These are phyloP conservation scores for Pleurotus salmoneostramineus DNA, from an alignment of 768 basidiomycete genomes.

Conservation along the genomic window DNA sequence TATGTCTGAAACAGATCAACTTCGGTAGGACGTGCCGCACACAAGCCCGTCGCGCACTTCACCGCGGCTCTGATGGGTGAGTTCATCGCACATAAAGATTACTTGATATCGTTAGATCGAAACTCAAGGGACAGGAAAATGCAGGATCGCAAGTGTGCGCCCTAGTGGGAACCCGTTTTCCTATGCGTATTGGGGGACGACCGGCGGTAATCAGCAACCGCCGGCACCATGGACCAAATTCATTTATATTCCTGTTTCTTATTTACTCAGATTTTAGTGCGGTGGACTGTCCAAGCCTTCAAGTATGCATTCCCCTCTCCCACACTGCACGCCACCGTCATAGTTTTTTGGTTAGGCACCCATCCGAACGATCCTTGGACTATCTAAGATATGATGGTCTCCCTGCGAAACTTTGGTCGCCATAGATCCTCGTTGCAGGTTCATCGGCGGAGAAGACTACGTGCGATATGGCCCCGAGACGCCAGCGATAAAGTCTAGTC, in stretches of 20 bases:
- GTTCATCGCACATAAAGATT: neutral
- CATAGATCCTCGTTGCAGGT: neutral
- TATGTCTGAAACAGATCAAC: neutral
- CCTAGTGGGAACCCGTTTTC: neutral
- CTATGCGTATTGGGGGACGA: neutral
- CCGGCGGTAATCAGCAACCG: slow-evolving; percentile 4
- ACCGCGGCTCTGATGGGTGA: neutral
- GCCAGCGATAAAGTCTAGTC: too few relatives aligned
- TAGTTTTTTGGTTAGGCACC: neutral
- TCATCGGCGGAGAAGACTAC: neutral
- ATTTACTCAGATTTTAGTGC: too few relatives aligned
- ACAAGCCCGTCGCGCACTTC: neutral
- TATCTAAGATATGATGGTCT: neutral
- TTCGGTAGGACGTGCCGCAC: slow-evolving; percentile 1
- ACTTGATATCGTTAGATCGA: slow-evolving; percentile 3
- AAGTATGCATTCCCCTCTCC: neutral
- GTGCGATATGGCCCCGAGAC: neutral
- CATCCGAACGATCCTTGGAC: neutral
- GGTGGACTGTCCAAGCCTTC: too few relatives aligned
- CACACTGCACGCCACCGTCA: neutral
- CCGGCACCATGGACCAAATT: neutral
- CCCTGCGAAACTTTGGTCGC: neutral
- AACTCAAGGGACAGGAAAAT: neutral
- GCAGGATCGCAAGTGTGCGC: neutral
- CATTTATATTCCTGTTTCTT: neutral